Conservation (phyloP, 2,329 filamentous ascomycete genomes). For the Botrytis sinoallii region DNA sequence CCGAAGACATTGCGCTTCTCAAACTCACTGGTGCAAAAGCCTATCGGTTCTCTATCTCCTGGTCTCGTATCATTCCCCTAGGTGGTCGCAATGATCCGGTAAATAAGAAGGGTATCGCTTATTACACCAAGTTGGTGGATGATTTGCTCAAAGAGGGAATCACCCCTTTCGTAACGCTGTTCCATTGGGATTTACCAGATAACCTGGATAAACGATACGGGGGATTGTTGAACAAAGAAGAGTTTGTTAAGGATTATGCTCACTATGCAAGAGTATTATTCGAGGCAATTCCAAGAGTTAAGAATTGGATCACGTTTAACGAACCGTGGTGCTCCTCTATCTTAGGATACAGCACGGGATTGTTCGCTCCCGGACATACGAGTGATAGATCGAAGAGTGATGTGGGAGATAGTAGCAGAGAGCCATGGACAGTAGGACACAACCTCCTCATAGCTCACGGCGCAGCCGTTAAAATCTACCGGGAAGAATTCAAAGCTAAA, state of each 20-base stretch:
- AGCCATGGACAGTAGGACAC: slow-evolving; percentile 82
- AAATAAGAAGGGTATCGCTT: slow-evolving; percentile 73
- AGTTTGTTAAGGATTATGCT: slow-evolving; percentile 80
- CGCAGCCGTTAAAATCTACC: slow-evolving; percentile 75
- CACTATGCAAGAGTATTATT: slow-evolving; percentile 76
- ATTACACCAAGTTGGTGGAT: slow-evolving; percentile 77
- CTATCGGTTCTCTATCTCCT: slow-evolving; percentile 84
- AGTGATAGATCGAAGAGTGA: slow-evolving; percentile 69
- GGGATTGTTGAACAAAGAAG: slow-evolving; percentile 73
- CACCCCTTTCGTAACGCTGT: slow-evolving; percentile 75
- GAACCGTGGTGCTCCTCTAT: slow-evolving; percentile 85
- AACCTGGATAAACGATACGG: slow-evolving; percentile 77
- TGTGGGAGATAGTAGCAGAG: slow-evolving; percentile 69
- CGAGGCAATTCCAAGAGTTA: slow-evolving; percentile 70
- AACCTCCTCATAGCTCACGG: slow-evolving; percentile 78
- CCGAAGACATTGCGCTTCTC: slow-evolving; percentile 73
- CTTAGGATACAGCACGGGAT: slow-evolving; percentile 73
- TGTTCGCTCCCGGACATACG: slow-evolving; percentile 78
- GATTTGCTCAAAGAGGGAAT: slow-evolving; percentile 75
- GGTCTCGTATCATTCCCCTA: slow-evolving; percentile 81
- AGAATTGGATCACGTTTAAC: slow-evolving; percentile 89
- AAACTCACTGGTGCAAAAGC: slow-evolving; percentile 69
- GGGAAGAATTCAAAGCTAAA: slow-evolving; percentile 73
- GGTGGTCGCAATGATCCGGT: slow-evolving; percentile 78
- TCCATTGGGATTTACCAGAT: slow-evolving; percentile 86